Percentiles rank a stretch among this genome's conserved stretches.
Conservation (phyloP, 495 filamentous ascomycete species). For the Sordaria brevicollis region DNA sequence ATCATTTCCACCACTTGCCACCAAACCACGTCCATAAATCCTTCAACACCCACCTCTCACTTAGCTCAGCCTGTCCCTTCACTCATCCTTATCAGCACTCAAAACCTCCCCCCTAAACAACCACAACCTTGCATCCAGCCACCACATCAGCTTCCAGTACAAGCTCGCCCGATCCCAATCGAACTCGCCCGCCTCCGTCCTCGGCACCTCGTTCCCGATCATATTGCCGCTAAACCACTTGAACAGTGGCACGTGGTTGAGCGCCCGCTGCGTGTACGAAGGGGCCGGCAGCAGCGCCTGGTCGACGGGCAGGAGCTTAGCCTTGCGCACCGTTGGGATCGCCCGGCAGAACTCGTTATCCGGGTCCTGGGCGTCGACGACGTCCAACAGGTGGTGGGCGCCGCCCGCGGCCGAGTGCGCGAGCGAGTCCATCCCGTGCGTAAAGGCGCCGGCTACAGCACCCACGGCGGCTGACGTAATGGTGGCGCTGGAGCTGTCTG, state of each 20-base stretch:
- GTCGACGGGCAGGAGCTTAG: slow-evolving; percentile 40
- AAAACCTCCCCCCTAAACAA: slow-evolving; percentile 40
- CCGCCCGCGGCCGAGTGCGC: not conserved
- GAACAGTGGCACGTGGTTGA: slow-evolving; percentile 52
- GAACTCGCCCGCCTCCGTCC: slow-evolving; percentile 69
- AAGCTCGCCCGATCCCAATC: slow-evolving; percentile 63
- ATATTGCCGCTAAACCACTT: slow-evolving; percentile 67
- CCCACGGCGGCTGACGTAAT: slow-evolving; percentile 32
- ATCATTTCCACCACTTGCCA: not conserved
- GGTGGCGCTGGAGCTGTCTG: slow-evolving; percentile 46
- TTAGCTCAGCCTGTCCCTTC: not conserved
- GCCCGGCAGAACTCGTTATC: slow-evolving; percentile 24
- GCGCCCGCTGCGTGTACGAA: slow-evolving; percentile 47
- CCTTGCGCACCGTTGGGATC: slow-evolving; percentile 39
- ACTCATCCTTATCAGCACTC: slow-evolving; percentile 41
- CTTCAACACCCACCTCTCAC: not conserved
- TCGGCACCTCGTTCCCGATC: slow-evolving; percentile 67
- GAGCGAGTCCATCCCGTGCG: not conserved
- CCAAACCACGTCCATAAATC: not conserved
- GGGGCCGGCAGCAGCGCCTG: slow-evolving; percentile 57
- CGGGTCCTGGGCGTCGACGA: not conserved
- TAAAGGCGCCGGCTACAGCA: slow-evolving; percentile 13
- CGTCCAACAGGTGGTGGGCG: not conserved
- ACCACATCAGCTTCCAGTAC: slow-evolving; percentile 61
- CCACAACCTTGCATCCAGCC: slow-evolving; percentile 35